These are phyloP conservation scores for Raffaelea albimanens DNA, from an alignment of 2,329 filamentous ascomycete genomes.

Conservation along the genomic window DNA sequence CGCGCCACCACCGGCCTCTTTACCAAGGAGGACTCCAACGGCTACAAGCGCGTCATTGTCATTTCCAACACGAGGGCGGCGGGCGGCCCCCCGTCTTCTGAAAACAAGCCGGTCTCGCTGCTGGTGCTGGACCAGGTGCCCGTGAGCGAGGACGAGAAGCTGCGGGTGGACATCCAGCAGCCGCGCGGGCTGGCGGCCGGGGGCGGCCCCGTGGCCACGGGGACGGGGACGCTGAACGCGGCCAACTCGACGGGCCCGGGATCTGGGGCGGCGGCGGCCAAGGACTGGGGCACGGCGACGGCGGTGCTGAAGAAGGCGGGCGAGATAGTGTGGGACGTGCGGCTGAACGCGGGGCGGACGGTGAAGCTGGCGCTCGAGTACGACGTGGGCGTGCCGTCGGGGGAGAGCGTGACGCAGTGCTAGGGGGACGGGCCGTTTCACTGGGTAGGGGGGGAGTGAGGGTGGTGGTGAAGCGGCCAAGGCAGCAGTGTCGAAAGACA, in stretches of 20 bases:
- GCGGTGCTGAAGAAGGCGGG: slow-evolving; percentile 46
- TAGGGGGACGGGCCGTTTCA: slow-evolving; percentile 7
- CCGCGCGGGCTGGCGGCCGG: slow-evolving; percentile 37
- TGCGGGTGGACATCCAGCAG: slow-evolving; percentile 39
- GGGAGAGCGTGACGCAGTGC: slow-evolving; percentile 26
- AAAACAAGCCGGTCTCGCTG: slow-evolving; percentile 30
- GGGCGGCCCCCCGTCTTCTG: slow-evolving; percentile 8
- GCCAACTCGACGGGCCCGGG: not conserved
- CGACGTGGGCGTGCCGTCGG: slow-evolving; percentile 44
- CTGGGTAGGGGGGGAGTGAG: not conserved
- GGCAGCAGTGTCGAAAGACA: too few species aligned
- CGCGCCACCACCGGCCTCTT: slow-evolving; percentile 42
- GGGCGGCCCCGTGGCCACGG: slow-evolving; percentile 23
- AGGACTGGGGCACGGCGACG: slow-evolving; percentile 44
- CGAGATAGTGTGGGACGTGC: slow-evolving; percentile 49
- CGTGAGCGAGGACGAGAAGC: slow-evolving; percentile 49
- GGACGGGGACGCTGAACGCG: not conserved
- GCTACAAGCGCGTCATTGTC: slow-evolving; percentile 38
- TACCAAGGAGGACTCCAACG: slow-evolving; percentile 39
- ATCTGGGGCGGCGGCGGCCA: slow-evolving; percentile 18
- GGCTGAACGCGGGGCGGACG: slow-evolving; percentile 45
- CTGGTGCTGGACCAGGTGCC: slow-evolving; percentile 52
- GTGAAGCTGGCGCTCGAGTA: slow-evolving; percentile 53
- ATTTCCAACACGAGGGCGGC: slow-evolving; percentile 38
- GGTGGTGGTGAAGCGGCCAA: not conserved